phyloP scores from a whole-genome alignment of 1,284 basidiomycete species.

The Cutaneotrichosporon arboriforme region DNA sequence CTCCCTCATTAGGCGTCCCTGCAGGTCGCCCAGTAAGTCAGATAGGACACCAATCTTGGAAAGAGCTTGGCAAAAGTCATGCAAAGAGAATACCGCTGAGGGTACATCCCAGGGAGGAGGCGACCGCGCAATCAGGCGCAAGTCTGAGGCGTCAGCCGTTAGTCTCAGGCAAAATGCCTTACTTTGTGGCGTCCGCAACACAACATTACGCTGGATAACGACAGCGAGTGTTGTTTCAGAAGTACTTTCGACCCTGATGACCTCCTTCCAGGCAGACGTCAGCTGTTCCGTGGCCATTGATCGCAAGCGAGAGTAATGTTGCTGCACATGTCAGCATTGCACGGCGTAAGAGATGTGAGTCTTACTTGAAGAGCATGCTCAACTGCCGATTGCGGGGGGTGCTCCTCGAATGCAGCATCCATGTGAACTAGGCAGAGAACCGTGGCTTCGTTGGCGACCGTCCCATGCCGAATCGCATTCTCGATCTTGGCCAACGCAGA shows the following conservation, averaged over 20 bases:
- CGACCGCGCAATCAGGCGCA: too few species aligned
- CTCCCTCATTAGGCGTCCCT: not conserved
- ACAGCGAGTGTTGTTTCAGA: not conserved
- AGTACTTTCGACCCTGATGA: slow-evolving; percentile 9
- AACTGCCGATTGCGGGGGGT: not conserved
- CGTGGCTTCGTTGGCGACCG: slow-evolving; percentile 19
- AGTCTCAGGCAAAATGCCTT: too few species aligned
- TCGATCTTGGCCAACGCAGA: slow-evolving; percentile 25
- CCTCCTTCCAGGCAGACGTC: slow-evolving; percentile 20
- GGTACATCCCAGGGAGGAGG: too few species aligned
- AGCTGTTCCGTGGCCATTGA: slow-evolving; percentile 13
- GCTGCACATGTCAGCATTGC: not conserved
- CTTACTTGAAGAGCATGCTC: not conserved
- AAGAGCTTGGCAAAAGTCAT: too few species aligned
- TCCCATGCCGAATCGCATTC: slow-evolving; percentile 30
- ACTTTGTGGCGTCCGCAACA: too few species aligned
- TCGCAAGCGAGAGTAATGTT: not conserved
- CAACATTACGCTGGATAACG: not conserved
- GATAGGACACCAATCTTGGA: too few species aligned
- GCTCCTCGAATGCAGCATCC: not conserved
- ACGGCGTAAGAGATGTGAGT: not conserved
- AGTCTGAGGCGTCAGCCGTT: too few species aligned
- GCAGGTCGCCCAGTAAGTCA: not conserved
- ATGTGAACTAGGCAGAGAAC: not conserved
- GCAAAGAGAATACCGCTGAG: not conserved